phyloP scores from a whole-genome alignment of 352 stramenopile species.

The Plasmopara halstedii region DNA sequence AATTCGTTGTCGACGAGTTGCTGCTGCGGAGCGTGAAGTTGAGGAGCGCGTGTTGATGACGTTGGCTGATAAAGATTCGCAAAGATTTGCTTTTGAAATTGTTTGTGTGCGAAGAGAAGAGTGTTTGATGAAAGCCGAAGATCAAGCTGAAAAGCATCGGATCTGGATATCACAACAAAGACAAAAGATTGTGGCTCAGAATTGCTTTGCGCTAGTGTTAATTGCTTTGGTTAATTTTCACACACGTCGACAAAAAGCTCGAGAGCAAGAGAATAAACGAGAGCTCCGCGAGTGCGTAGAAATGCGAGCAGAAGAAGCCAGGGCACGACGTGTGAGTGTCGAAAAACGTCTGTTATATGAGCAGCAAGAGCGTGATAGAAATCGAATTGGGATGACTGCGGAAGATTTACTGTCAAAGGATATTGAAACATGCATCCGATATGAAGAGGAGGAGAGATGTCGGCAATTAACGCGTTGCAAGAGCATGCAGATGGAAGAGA shows the following conservation, averaged over 20 bases:
- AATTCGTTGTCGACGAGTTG: not conserved
- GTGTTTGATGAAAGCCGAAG: slow-evolving; percentile 10
- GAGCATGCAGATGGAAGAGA: slow-evolving; percentile 19
- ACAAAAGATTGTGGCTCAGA: slow-evolving; percentile 1
- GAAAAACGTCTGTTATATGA: slow-evolving; percentile 17
- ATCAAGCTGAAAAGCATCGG: slow-evolving; percentile 17
- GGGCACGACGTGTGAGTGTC: slow-evolving; percentile 16
- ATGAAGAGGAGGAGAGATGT: slow-evolving; percentile 3
- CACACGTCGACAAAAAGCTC: slow-evolving; percentile 9
- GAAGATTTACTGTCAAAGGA: slow-evolving; percentile 1
- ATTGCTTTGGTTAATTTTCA: slow-evolving; percentile 17
- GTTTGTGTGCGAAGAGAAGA: slow-evolving; percentile 4
- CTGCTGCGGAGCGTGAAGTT: slow-evolving; percentile 9
- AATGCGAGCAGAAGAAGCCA: slow-evolving; percentile 47
- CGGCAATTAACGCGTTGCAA: slow-evolving; percentile 1
- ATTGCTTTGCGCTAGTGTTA: slow-evolving; percentile 18
- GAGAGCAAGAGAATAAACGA: slow-evolving; percentile 17
- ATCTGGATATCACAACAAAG: slow-evolving; percentile 9
- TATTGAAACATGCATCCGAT: not conserved
- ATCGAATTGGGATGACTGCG: slow-evolving; percentile 22
- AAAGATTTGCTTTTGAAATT: not conserved
- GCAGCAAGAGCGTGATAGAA: slow-evolving; percentile 9
- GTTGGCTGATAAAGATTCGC: slow-evolving; percentile 17
- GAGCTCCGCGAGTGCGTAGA: slow-evolving; percentile 26
- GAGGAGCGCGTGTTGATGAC: slow-evolving; percentile 4